Conservation (phyloP, 768 basidiomycete species). For the Rhodosporidiobolus odoratus region DNA sequence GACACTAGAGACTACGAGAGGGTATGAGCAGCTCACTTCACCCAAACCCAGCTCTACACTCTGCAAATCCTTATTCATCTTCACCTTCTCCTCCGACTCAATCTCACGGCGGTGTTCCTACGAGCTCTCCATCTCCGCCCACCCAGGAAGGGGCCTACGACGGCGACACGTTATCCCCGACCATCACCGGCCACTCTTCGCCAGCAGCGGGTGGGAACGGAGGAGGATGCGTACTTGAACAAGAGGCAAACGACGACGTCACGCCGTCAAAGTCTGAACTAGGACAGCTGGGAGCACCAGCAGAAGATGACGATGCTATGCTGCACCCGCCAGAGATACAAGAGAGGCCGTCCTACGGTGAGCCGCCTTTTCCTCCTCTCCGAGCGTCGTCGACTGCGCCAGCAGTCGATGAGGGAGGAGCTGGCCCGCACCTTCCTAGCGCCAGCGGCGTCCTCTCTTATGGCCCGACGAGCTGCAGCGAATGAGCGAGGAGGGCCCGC, state of each 20-base stretch:
- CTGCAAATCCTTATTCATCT: background rate
- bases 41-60: conserved; percentile 1
- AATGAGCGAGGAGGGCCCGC: too few species aligned
- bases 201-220: background rate
- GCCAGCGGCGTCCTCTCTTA: too few species aligned
- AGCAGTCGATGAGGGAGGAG: too few species aligned
- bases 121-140: background rate
- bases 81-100: background rate
- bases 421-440: too few species aligned
- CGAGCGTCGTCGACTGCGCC: too few species aligned
- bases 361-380: background rate
- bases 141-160: background rate
- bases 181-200: background rate
- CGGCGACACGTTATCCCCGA: background rate
- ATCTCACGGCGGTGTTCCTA: background rate
- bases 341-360: background rate
- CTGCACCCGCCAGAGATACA: background rate
- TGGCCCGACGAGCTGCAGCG: too few species aligned
- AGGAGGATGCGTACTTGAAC: background rate
- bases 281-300: background rate
- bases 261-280: background rate
- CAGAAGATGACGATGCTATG: background rate
- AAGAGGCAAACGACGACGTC: background rate
- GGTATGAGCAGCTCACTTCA: background rate
- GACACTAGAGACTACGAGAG: background rate